Base-by-base conservation (phyloP, 1,139 yeast species). In the Debaryomyces subglobosus region DNA sequence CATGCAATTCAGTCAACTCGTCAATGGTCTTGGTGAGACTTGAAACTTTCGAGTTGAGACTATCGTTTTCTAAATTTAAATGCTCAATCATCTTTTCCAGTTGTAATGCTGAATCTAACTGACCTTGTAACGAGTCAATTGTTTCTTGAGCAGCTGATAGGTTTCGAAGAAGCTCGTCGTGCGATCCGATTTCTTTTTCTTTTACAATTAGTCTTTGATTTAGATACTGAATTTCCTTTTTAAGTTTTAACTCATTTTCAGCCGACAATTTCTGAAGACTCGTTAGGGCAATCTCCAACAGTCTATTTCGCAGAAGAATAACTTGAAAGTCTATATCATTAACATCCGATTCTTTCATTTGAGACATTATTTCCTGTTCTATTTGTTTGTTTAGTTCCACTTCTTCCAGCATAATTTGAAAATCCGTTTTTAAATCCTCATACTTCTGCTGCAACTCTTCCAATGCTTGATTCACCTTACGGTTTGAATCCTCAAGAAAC, bases 1-100 rank as follows among this genome's bases (percentile, higher is more conserved):
- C 82, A 50, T 79, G 82, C 20, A 87, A 62, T 47, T 84, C 84
- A 45, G 79, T 84, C 35, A 86, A 68, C 50, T 88, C 91, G 4
- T 71, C 71, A 1, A 86, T 68, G 0, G 81, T 73, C 2, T 53
- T 60, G 39, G 72, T 66, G 35, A 84, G 64, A 15, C 61, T 62
- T 2, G 59, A 59, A 13, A 82, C 68, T 44, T 76, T 68, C 20
- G 65, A 69, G 9, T 59, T 61, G 20, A 85, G 66, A 18, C 67
- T 74, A 12, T 79, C 68, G 54, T 86, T 87, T 52, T 84, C 78
- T 5, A 71, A 65, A 0, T 86, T 81, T 45, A 87, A 66, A 23
- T 69, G 74, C 45, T 85, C 90, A 24, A 86, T 76, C 48, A 86
- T 65, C 29, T 57, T 57, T 39, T 76, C 81, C 55, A 77, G 74